Evolutionary conservation across 257 asterid genomes (phyloP).

Genomic region (Leonotis leonurus): DNA sequence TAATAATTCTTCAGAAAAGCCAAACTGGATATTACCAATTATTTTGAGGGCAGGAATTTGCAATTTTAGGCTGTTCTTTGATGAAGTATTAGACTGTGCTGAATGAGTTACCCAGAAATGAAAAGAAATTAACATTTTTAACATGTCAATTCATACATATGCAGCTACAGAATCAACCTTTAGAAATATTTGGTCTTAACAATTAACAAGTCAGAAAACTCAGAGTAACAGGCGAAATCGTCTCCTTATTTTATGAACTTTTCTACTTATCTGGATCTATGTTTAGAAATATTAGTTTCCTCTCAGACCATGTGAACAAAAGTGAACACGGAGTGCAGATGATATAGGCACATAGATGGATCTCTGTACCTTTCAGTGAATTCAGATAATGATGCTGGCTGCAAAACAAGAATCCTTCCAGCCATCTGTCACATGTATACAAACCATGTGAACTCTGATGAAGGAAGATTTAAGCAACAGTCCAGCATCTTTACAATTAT

Average conservation of each 20-base stretch:
- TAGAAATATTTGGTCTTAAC: not conserved
- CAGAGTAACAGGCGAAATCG: not conserved
- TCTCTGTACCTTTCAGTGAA: constrained; percentile 55
- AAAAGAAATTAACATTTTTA: not conserved
- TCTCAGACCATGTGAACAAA: constrained; percentile 2
- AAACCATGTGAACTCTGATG: not conserved
- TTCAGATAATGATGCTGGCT: constrained; percentile 65
- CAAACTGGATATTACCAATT: not conserved
- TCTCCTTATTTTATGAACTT: not conserved
- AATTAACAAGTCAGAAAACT: not conserved
- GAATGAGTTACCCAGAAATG: not conserved
- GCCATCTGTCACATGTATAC: constrained; percentile 56
- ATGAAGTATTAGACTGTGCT: not conserved
- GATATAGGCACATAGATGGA: constrained; percentile 5
- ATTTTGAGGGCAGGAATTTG: too few relatives aligned
- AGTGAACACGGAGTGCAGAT: constrained; percentile 18
- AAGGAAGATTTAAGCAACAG: not conserved
- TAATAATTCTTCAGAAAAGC: not conserved
- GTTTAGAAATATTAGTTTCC: constrained; percentile 8
- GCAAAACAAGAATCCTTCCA: constrained; percentile 72
- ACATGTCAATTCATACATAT: not conserved
- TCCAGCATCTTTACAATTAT: constrained; percentile 7
- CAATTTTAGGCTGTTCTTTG: not conserved
- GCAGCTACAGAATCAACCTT: not conserved
- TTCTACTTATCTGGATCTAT: constrained; percentile 6